Percentiles rank a stretch among this genome's conserved stretches.
Conservation (phyloP, 1,284 basidiomycete species). For the Ceraceosorus guamensis region DNA sequence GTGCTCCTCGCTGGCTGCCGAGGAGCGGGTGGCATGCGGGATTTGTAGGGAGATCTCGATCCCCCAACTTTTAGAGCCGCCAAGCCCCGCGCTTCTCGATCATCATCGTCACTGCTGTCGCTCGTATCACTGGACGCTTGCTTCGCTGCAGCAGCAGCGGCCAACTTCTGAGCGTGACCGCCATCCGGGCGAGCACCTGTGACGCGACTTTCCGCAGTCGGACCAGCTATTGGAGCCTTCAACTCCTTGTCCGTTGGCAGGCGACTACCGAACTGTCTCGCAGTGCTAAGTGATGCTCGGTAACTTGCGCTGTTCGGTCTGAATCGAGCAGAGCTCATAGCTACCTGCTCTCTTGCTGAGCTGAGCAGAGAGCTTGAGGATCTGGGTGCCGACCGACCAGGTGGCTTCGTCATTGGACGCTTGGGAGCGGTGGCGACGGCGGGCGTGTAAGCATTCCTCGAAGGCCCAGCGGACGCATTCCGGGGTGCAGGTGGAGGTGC, state of each 20-base stretch:
- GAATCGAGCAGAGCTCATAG: too few species aligned
- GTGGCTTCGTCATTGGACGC: too few species aligned
- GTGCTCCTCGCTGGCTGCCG: too few species aligned
- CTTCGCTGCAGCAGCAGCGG: background rate
- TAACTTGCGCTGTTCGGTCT: conserved; percentile 23
- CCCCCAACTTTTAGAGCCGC: conserved; percentile 55
- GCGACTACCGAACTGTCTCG: too few species aligned
- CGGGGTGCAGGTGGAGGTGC: conserved; percentile 5
- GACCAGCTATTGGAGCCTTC: conserved; percentile 27
- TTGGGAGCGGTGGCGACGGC: conserved; percentile 9
- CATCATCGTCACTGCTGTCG: conserved; percentile 55
- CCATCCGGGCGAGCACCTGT: conserved; percentile 18
- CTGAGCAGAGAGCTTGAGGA: conserved; percentile 23
- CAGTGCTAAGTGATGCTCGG: too few species aligned
- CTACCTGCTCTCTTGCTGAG: conserved; percentile 29
- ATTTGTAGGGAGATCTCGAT: conserved; percentile 20
- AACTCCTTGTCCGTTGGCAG: conserved; percentile 6
- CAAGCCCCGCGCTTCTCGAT: conserved; percentile 50
- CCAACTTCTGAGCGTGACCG: background rate
- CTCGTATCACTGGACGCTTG: conserved; percentile 1
- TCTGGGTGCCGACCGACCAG: conserved; percentile 13
- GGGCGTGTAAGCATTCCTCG: conserved; percentile 5
- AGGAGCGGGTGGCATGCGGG: conserved; percentile 53
- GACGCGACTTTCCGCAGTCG: conserved; percentile 32
- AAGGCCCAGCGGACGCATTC: too few species aligned